Evolutionary conservation across 148 eudicot genomes (phyloP), one percentile per base, ranked within the genome.

Genomic region (Rhododendron griersonianum): DNA sequence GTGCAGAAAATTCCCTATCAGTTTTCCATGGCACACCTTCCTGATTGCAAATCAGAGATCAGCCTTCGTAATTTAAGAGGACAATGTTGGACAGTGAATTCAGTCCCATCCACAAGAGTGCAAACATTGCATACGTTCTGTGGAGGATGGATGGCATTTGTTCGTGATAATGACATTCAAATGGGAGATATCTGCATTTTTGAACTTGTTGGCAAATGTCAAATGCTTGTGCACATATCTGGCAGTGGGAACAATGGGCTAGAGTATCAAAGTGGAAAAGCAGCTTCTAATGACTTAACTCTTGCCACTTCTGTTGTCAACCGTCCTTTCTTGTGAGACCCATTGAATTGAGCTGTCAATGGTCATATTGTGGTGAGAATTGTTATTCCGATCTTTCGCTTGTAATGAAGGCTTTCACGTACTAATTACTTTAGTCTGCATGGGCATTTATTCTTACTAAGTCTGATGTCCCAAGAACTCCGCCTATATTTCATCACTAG

Each of bases 81-180:
- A 80, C 85, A 93, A 47, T 83, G 88, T 87, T 96, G 99, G 99
- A 82, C 90, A 50, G 91, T 96, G 59, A 96, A 91, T 85, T 92
- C 94, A 25, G 80, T 94, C 75, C 96, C 99, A 71, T 89, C 94
- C 79, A 73, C 44, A 33, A 94, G 87, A 86, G 90, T 84, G 75
- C 91, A 84, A 45, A 88, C 91, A 6, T 84, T 89, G 89, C 95
- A 94, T 90, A 92, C 93, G 7, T 88, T 96, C 79, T 92, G 95
- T 86, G 98, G 96, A 82, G 99, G 99, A 10, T 96, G 99, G 99
- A 87, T 91, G 89, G 92, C 95, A 21, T 96, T 96, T 93, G 96
- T 89, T 44, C 96, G 99, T 81, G 98, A 81, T 77, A 96, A 96
- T 86, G 89, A 87, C 86, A 90, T 96, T 75, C 94, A 94, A 82